These are phyloP conservation scores for Globisporangium megalacanthum DNA, from an alignment of 352 stramenopile species.

Conservation along the genomic window DNA sequence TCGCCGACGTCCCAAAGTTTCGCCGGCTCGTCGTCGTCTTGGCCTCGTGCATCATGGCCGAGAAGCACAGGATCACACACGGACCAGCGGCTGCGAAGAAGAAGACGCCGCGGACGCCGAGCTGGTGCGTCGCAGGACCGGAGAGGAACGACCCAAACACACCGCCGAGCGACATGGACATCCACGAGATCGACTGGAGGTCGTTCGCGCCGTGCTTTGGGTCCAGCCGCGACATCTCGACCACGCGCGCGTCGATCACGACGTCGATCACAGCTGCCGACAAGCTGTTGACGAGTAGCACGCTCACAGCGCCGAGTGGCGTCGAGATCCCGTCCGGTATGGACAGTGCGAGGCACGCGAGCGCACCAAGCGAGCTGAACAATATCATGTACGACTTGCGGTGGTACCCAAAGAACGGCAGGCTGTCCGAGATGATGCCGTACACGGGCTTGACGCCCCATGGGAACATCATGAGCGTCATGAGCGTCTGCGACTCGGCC, in stretches of 20 bases:
- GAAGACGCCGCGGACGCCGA: conserved; percentile 92
- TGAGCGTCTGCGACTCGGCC: conserved; percentile 89
- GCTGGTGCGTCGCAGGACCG: conserved; percentile 84
- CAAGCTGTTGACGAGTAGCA: conserved; percentile 79
- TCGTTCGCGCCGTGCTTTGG: conserved; percentile 87
- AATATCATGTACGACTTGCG: conserved; percentile 94
- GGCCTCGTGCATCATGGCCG: conserved; percentile 84
- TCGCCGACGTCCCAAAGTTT: conserved; percentile 48
- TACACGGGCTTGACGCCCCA: conserved; percentile 97
- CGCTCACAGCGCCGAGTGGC: conserved; percentile 40
- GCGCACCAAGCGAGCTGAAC: conserved; percentile 59
- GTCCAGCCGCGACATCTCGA: conserved; percentile 90
- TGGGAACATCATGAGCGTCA: conserved; percentile 91
- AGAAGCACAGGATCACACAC: conserved; percentile 87
- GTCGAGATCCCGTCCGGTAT: conserved; percentile 53
- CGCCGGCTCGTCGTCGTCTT: conserved; percentile 38
- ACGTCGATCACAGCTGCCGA: conserved; percentile 94
- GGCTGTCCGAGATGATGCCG: conserved; percentile 93
- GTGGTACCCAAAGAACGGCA: conserved; percentile 93
- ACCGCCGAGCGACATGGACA: conserved; percentile 88
- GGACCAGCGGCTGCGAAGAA: conserved; percentile 87
- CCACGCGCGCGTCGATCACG: conserved; percentile 94
- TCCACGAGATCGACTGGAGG: conserved; percentile 94
- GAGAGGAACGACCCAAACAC: conserved; percentile 93
- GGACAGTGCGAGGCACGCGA: conserved; percentile 56